These are phyloP conservation scores for Fraxinus nigra DNA, from an alignment of 305 asterid species.

Conservation along the genomic window DNA sequence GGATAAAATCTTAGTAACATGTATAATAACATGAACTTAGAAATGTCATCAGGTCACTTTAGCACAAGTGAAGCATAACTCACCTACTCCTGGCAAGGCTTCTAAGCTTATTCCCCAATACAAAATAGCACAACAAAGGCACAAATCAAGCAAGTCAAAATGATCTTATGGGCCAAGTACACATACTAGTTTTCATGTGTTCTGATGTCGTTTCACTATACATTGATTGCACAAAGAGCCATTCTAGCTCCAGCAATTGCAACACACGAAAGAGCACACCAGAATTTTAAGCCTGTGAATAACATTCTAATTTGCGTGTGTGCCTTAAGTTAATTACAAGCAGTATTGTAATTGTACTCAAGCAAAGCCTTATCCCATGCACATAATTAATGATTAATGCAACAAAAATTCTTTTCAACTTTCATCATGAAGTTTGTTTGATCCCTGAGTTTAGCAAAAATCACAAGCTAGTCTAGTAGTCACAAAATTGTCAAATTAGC, in stretches of 20 bases:
- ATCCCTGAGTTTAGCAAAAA: background rate
- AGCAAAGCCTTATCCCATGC: background rate
- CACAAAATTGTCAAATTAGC: background rate
- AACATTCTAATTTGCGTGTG: background rate
- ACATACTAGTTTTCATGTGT: background rate
- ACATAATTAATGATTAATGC: background rate
- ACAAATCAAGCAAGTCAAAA: background rate
- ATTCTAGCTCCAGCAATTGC: background rate
- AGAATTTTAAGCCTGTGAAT: background rate
- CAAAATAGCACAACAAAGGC: background rate
- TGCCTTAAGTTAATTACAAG: background rate
- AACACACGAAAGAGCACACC: background rate
- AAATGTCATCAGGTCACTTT: background rate
- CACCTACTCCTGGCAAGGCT: background rate
- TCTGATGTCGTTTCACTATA: background rate
- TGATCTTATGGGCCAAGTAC: background rate
- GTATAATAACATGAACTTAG: background rate
- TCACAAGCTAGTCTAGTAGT: background rate
- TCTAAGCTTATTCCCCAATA: background rate
- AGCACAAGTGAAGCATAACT: background rate
- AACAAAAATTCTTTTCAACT: background rate
- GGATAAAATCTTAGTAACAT: background rate
- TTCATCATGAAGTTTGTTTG: background rate
- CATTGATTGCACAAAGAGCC: background rate
- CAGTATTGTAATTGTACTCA: too few species aligned